Evolutionary conservation across 257 asterid genomes (phyloP).

Genomic region (Pogostemon cablin): DNA sequence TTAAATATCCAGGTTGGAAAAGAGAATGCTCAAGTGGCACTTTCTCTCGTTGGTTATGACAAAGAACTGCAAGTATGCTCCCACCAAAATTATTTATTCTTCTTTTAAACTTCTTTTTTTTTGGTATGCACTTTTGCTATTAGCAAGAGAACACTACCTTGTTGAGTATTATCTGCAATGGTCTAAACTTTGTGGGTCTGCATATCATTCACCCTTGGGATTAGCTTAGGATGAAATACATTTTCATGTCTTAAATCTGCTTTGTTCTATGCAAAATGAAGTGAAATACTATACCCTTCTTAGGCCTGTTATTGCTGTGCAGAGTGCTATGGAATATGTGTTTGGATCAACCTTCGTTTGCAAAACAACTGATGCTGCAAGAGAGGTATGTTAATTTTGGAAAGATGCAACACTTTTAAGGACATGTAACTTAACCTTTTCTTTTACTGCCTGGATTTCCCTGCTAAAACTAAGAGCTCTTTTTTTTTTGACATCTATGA

Average conservation of each 20-base stretch:
- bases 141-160: slow-evolving; percentile 20
- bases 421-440: not conserved
- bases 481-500: not conserved
- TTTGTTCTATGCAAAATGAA: slow-evolving; percentile 20
- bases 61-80: slow-evolving; percentile 75
- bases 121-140: slow-evolving; percentile 14
- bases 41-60: slow-evolving; percentile 88
- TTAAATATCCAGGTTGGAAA: slow-evolving; percentile 72
- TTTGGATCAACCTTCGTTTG: slow-evolving; percentile 98
- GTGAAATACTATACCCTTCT: slow-evolving; percentile 27
- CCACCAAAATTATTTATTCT: slow-evolving; percentile 12
- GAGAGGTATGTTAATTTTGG: slow-evolving; percentile 57
- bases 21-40: slow-evolving; percentile 97
- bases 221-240: slow-evolving; percentile 1
- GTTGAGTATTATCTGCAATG: slow-evolving; percentile 21
- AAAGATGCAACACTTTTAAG: not conserved
- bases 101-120: slow-evolving; percentile 22
- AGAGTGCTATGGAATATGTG: slow-evolving; percentile 93
- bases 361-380: slow-evolving; percentile 81
- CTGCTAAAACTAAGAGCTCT: slow-evolving; percentile 6
- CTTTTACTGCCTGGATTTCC: not conserved
- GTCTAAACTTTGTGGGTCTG: slow-evolving; percentile 24
- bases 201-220: slow-evolving; percentile 10
- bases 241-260: slow-evolving; percentile 9
- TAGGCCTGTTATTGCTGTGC: slow-evolving; percentile 44